Base-by-base conservation (phyloP, 1,284 basidiomycete genomes). In the Melampsora americana region DNA sequence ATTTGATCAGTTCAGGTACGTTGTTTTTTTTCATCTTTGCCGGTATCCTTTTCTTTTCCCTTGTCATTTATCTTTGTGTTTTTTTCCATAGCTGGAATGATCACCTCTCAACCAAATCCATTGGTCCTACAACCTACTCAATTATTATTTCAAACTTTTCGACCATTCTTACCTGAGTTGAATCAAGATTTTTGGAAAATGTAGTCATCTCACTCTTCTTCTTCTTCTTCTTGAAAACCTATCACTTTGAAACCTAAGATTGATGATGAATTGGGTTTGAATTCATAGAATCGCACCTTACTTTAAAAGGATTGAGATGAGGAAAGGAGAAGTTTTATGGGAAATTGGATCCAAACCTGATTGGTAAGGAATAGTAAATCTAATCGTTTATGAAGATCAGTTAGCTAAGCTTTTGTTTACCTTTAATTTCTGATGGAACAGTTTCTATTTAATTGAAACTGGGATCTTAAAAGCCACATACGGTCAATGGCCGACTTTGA, bases 401-500 rank as follows among this genome's bases (percentile, higher is more conserved):
- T 26, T 9, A 62, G 28, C 44, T 9, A 44, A 16, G 50, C 26
- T 1, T 26, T 16, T n/a, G n/a, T n/a, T n/a, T n/a, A n/a, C 9
- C 30, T 26, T 67, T 53, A 30, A 9, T 46, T 18, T 16, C 20
- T 6, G 23, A 6, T 18, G 44, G 16, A 50, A 61, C 28, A 62
- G 78, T 69, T 80, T 81, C 77, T 96, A 94, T 83, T 85, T 96
- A 78, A 89, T 96, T 79, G 89, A 95, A 80, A 86, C 88, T 0
- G 94, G 94, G 12, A 88, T 92, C 44, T 85, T 96, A 50, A 86
- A 90, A 16, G 93, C 93, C 0, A 87, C 87, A 20, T 95, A 95
- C 82, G 83, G 84, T 68, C 5, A 42, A 42, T 93, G 93, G 81
- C 70, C 70, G 1, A 56, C 30, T 12, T n/a, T 73, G 23, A 23